A percentile compares a stretch with the other conserved stretches of the same genome.
Conservation (phyloP, 306 rosid genomes). For the Gynostemma pentaphyllum region DNA sequence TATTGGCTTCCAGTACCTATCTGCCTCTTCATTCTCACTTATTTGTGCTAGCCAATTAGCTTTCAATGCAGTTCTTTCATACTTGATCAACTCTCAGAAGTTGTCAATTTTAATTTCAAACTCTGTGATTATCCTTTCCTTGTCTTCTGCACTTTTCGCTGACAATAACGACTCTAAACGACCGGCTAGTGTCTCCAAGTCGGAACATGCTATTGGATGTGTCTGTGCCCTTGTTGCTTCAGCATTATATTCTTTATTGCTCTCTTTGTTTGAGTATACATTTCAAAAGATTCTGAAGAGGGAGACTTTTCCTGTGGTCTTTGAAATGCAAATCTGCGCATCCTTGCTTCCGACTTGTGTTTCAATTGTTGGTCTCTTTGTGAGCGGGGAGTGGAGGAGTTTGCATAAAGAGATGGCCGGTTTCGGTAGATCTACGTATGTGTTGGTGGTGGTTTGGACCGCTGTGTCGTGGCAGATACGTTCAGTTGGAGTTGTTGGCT, state of each 20-base stretch:
- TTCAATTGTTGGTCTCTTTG: constrained; percentile 53
- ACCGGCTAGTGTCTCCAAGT: constrained; percentile 33
- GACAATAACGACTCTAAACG: constrained; percentile 46
- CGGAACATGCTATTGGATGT: constrained; percentile 45
- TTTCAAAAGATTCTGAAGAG: constrained; percentile 65
- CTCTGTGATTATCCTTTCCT: constrained; percentile 54
- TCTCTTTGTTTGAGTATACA: constrained; percentile 71
- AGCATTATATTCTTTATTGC: constrained; percentile 62
- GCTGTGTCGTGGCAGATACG: constrained; percentile 82
- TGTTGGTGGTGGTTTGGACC: constrained; percentile 63
- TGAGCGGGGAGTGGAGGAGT: constrained; percentile 66
- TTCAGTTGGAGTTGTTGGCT: constrained; percentile 83
- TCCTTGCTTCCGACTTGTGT: constrained; percentile 60
- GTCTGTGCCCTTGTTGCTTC: constrained; percentile 74
- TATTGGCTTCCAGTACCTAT: constrained; percentile 63
- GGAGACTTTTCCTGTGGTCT: constrained; percentile 75
- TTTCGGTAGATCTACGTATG: constrained; percentile 42
- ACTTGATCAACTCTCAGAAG: constrained; percentile 75
- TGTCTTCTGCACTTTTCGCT: constrained; percentile 65
- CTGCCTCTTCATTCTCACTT: constrained; percentile 84
- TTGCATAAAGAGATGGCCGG: constrained; percentile 62
- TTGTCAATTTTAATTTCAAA: constrained; percentile 58
- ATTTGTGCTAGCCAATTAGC: constrained; percentile 80
- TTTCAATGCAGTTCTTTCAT: constrained; percentile 75
- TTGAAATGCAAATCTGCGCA: constrained; percentile 87